Base-by-base conservation (phyloP, 2,329 filamentous ascomycete species). In the Teratosphaeria destructans region DNA sequence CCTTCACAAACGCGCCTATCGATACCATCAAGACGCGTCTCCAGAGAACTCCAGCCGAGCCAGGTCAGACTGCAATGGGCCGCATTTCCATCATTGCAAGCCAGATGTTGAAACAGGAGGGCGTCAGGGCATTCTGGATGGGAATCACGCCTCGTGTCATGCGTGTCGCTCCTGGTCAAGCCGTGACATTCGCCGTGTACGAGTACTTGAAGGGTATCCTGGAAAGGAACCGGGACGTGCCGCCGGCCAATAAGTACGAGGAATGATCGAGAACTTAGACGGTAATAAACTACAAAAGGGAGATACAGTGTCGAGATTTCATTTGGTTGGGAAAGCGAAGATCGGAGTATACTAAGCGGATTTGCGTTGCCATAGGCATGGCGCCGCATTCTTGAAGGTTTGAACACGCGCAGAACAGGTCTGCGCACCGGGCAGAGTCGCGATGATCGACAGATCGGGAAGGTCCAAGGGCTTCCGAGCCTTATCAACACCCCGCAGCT, bases 11-110 rank as follows among this genome's bases (percentile, higher is more conserved):
- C 73, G 94, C 95, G 32, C 94, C 94, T 26, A 97, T 99, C 72
- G 94, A 99, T 72, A 99, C 94, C 47, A 97, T 99, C 80, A 99
- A 99, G 85, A 99, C 94, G 52, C 81, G 94, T 56, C 78, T 99
- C 73, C 94, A 99, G 75, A 94, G 90, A 77, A 94, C 86, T 57
- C 90, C 90, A 0, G 91, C 89, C 3, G 82, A 88, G 75, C 82
- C 85, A 5, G 72, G 93, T 16, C 87, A 92, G 70, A 89, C 85
- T 54, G 93, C 94, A 12, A 75, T 95, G 67, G 82, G 83, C 60
- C 81, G 94, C 61, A 96, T 99, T 67, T 80, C 83, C 34, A 73
- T 77, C 49, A 99, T 99, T 68, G 86, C 89, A 57, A 76, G 72
- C 56, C 74, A 77, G 52, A 80, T 81, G 77, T 79, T 77, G 75